Percentiles rank a stretch among this genome's conserved stretches.
These are phyloP conservation scores for Dothideomycetidae sp. DNA, from an alignment of 2,329 filamentous ascomycete genomes.

Conservation along the genomic window DNA sequence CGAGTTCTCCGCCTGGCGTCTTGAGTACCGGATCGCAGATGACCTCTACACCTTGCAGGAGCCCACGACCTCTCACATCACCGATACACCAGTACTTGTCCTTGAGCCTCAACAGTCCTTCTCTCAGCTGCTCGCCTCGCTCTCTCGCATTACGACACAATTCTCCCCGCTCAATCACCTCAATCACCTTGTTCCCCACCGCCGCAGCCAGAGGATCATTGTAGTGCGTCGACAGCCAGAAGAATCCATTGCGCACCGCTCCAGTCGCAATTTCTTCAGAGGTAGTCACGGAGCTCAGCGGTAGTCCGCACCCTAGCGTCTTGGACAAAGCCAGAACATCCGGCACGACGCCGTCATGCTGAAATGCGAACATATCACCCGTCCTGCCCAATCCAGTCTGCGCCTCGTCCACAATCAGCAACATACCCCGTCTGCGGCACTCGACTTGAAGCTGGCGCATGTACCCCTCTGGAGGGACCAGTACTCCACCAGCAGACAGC, in stretches of 20 bases:
- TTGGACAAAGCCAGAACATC: conserved; percentile 34
- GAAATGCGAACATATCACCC: conserved; percentile 45
- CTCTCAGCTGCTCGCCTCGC: conserved; percentile 15
- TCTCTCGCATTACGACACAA: conserved; percentile 13
- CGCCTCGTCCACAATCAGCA: conserved; percentile 46
- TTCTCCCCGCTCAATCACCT: conserved; percentile 20
- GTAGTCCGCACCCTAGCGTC: conserved; percentile 20
- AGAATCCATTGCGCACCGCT: conserved; percentile 16
- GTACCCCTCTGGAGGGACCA: conserved; percentile 45
- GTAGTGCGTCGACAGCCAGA: conserved; percentile 20
- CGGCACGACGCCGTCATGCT: conserved; percentile 34
- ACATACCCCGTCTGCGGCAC: conserved; percentile 41
- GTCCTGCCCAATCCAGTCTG: conserved; percentile 44
- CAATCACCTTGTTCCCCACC: conserved; percentile 20
- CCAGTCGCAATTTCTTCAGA: conserved; percentile 15
- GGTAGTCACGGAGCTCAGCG: conserved; percentile 18
- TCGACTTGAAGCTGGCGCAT: conserved; percentile 40
- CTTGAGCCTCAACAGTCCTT: conserved; percentile 14
- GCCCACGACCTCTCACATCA: conserved; percentile 19
- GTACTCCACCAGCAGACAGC: conserved; percentile 45
- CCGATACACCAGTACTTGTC: conserved; percentile 20
- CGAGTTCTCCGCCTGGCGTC: conserved; percentile 16
- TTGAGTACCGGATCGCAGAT: conserved; percentile 17
- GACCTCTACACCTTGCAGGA: conserved; percentile 21
- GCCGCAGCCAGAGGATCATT: conserved; percentile 21